A percentile compares a stretch with the other conserved stretches of the same genome.
These are phyloP conservation scores for Chionographis japonica DNA, from an alignment of 106 monocot species.

Conservation along the genomic window DNA sequence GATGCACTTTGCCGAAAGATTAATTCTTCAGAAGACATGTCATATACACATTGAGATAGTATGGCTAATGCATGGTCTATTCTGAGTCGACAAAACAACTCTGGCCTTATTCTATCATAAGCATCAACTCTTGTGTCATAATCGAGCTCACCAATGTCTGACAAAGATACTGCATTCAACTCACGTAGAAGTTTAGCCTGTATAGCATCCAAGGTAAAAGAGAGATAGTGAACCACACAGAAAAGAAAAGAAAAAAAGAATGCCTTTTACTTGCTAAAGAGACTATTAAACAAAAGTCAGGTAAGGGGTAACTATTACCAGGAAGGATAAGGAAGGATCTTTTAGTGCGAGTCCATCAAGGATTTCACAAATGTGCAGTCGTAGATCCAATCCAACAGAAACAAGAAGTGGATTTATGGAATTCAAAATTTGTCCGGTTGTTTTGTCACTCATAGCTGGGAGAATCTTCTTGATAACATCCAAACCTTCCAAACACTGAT, in stretches of 20 bases:
- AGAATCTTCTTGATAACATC: conserved; percentile 58
- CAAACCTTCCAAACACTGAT: conserved; percentile 74
- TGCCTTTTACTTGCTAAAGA: background rate
- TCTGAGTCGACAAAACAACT: conserved; percentile 41
- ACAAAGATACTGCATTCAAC: conserved; percentile 69
- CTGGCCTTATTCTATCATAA: conserved; percentile 44
- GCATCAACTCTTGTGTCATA: conserved; percentile 78
- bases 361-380: conserved; percentile 64
- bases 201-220: conserved; percentile 1
- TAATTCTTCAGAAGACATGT: conserved; percentile 78
- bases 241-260: background rate
- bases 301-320: conserved; percentile 37
- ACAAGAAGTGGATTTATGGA: conserved; percentile 54
- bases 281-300: background rate
- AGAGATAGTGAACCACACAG: background rate
- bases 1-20: conserved; percentile 83
- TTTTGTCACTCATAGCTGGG: conserved; percentile 26
- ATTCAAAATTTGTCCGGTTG: conserved; percentile 47
- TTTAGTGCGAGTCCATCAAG: conserved; percentile 41
- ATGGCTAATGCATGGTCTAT: conserved; percentile 54
- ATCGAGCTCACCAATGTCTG: conserved; percentile 74
- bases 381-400: conserved; percentile 38
- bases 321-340: conserved; percentile 50
- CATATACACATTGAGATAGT: conserved; percentile 79
- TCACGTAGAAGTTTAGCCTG: conserved; percentile 67